Evolutionary conservation across 2,329 filamentous ascomycete genomes (phyloP).

Genomic region (Fusarium sp.): DNA sequence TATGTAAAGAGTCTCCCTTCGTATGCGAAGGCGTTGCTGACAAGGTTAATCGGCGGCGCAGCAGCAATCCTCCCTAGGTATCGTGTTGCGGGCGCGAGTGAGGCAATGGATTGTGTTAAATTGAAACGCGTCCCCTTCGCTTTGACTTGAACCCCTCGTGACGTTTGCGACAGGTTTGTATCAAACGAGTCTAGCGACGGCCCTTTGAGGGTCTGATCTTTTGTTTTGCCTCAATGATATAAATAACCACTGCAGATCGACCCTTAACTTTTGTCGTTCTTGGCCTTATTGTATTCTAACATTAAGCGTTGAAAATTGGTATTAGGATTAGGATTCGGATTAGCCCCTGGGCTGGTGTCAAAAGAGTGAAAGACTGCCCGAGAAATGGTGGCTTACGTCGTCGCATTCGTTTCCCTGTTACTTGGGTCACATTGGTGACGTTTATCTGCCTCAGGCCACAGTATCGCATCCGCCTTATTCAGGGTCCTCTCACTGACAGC

Average conservation of each 20-base stretch:
- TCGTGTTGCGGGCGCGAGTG: slow-evolving; percentile 1
- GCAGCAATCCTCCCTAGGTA: slow-evolving; percentile 20
- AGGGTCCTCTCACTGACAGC: slow-evolving; percentile 19
- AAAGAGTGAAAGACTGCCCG: neutral
- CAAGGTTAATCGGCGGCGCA: neutral
- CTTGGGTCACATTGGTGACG: slow-evolving; percentile 7
- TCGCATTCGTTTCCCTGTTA: slow-evolving; percentile 22
- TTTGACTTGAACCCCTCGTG: slow-evolving; percentile 12
- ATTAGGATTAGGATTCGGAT: neutral
- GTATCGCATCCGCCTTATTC: neutral
- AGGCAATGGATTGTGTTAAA: slow-evolving; percentile 5
- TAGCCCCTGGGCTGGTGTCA: slow-evolving; percentile 12
- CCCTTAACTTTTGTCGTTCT: neutral
- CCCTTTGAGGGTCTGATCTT: slow-evolving; percentile 11
- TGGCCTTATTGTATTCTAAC: neutral
- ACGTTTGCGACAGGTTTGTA: slow-evolving; percentile 19
- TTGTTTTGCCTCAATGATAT: neutral
- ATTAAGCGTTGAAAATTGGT: slow-evolving; percentile 1
- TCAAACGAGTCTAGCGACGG: slow-evolving; percentile 9
- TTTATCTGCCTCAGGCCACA: slow-evolving; percentile 27
- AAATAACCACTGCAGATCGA: neutral
- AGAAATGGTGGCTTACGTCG: slow-evolving; percentile 37
- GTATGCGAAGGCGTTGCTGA: neutral
- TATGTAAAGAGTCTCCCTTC: slow-evolving; percentile 1
- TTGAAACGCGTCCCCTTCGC: slow-evolving; percentile 12